Base-by-base conservation (phyloP, 169 alveolate genomes). In the Cryptosporidium tyzzeri region DNA sequence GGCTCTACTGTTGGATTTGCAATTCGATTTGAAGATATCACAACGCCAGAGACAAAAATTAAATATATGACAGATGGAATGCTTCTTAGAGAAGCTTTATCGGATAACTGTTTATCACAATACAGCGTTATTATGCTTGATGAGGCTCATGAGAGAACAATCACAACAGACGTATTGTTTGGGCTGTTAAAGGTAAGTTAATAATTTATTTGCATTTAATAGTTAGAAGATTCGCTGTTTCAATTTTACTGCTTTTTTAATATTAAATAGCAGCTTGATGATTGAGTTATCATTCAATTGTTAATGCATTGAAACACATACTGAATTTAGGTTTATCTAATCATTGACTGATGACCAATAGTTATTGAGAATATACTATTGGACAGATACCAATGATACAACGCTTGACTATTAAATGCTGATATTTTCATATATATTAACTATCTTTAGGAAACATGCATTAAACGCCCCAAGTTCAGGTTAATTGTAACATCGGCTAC, bases 51-150 rank as follows among this genome's bases (percentile, higher is more conserved):
- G 70, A 99, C 99, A 14, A 93, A 97, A 55, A 98, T 99, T 58
- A 99, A 99, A 92, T 99, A 98, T 93, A 97, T 98, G 99, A 99
- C 99, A 1, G 99, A 99, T 74, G 99, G 99, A 48, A 97, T 98
- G 99, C 96, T 98, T 16, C 92, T 99, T 31, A 92, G 99, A 85
- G 99, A 98, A 94, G 98, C 99, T 14, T 93, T 98, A 35, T 93
- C 97, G 23, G 99, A 98, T 91, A 93, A 97, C 33, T 85, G 94
- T 85, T 93, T 98, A 70, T 85, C 95, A 10, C 92, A 93, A 45
- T 98, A 98, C 92, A 96, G 98, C 51, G 98, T 96, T 44, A 96
- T 98, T 23, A 96, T 98, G 93, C 95, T 99, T 62, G 99, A 99
- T 92, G 99, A 99, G 85, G 99, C 99, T 1, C 99, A 99, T 92